Evolutionary conservation across 345 rosid species (phyloP), one percentile per base, ranked within the genome.

Genomic region (Corymbia maculata): DNA sequence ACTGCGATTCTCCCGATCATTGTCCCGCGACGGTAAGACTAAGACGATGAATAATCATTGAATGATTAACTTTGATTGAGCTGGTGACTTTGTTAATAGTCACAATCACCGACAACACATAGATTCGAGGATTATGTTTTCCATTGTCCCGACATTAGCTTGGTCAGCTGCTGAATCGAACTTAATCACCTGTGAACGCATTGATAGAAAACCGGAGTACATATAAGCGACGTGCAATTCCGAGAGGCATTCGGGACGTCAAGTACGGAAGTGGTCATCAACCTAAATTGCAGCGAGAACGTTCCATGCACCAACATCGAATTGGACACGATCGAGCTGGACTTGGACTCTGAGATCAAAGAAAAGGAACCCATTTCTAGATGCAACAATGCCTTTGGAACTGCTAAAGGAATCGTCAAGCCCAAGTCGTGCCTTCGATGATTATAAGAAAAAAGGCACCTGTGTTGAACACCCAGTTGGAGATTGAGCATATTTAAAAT

Each of bases 301-400:
- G 86, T 87, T 44, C 59, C 92, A 1, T 92, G 94, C 87, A 88
- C 88, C 51, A 9, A 87, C 32, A 90, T 92, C 36, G 49, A 9
- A 10, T 85, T 91, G 30, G 89, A 88, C 13, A 85, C 36, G 26
- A 55, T 91, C 28, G 6, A 24, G 9, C 45, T 52, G 44, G 42
- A 2, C 42, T 36, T 36, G 42, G 51, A 85, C 5, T 30, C 64
- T 5, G 87, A 28, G 8, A 52, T 22, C 42, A 14, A 21, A 52
- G 64, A 47, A 28, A 24, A 51, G 64, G 61, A 52, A 42, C 13
- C 28, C 61, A 30, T 30, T 28, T 85, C 49, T 52, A 51, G 42
- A 8, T 85, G 87, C 26, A 28, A 86, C 89, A 47, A 15, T 57
- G 51, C 89, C 93, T 75, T 75, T 21, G 82, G 82, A 75, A 42